phyloP scores from a whole-genome alignment of 2,329 filamentous ascomycete species.

The Scleromitrula shiraiana region DNA sequence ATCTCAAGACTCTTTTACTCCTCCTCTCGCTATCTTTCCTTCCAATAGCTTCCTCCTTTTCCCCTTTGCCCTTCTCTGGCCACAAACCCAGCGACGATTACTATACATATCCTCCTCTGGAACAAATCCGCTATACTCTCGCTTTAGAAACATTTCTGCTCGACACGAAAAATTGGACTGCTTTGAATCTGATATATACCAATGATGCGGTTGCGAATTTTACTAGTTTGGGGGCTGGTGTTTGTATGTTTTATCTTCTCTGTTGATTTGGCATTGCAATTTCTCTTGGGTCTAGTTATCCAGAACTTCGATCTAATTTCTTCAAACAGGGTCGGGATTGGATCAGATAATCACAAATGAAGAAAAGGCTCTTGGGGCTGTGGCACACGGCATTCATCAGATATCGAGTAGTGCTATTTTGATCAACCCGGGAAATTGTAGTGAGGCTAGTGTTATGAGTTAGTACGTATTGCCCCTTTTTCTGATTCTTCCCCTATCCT shows the following conservation, averaged over 20 bases:
- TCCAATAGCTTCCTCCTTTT: too few relatives aligned
- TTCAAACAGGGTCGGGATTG: background rate
- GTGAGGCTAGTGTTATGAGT: background rate
- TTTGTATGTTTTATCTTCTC: background rate
- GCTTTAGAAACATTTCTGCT: constrained; percentile 1
- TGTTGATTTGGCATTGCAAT: background rate
- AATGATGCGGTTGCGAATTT: constrained; percentile 4
- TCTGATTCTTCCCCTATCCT: too few relatives aligned
- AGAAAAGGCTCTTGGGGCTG: background rate
- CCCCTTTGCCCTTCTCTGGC: background rate
- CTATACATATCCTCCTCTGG: background rate
- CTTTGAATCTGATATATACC: background rate
- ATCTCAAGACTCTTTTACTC: too few relatives aligned
- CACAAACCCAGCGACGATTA: background rate
- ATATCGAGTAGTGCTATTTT: background rate
- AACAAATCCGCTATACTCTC: constrained; percentile 8
- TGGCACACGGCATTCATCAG: background rate
- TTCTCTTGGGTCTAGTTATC: background rate
- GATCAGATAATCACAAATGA: background rate
- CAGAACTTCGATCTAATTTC: background rate
- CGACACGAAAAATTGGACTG: constrained; percentile 3
- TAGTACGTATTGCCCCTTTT: background rate
- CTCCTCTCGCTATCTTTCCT: too few relatives aligned
- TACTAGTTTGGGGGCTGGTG: background rate
- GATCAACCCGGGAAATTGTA: background rate